phyloP scores from a whole-genome alignment of 176 grass and related monocot genomes.

The Stipa capillata region DNA sequence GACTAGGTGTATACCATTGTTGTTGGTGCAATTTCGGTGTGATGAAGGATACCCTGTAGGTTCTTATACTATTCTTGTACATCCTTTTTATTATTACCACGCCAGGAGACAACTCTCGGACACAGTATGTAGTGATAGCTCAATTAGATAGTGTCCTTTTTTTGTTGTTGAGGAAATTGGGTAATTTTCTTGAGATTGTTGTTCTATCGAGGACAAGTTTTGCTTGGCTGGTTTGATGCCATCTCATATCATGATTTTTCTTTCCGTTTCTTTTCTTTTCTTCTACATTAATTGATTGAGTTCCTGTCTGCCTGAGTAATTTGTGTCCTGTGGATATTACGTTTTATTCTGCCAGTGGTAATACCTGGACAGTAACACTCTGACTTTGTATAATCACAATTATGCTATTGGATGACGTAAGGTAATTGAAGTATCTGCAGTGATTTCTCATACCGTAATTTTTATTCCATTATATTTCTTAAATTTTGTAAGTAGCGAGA shows the following conservation, averaged over 20 bases:
- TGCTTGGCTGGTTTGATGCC: not conserved
- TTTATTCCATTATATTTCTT: not conserved
- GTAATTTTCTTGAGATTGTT: not conserved
- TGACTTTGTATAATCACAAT: not conserved
- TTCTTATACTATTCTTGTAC: constrained; percentile 18
- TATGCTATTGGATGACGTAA: too few species aligned
- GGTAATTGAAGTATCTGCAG: too few species aligned
- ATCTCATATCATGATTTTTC: not conserved
- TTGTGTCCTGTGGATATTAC: not conserved
- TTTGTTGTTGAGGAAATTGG: not conserved
- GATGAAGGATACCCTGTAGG: constrained; percentile 5
- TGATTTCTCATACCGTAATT: too few species aligned
- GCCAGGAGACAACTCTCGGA: not conserved
- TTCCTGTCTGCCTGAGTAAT: not conserved
- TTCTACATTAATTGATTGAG: not conserved
- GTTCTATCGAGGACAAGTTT: not conserved
- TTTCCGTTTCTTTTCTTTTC: not conserved
- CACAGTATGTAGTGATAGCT: not conserved
- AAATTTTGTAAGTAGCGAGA: too few species aligned
- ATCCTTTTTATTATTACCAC: not conserved
- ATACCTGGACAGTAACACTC: not conserved
- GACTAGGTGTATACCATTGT: constrained; percentile 16
- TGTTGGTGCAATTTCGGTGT: not conserved
- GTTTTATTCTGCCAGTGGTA: not conserved
- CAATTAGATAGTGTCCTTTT: not conserved